Evolutionary conservation across 169 alveolate genomes (phyloP).

Genomic region (Cryptosporidium parvum): DNA sequence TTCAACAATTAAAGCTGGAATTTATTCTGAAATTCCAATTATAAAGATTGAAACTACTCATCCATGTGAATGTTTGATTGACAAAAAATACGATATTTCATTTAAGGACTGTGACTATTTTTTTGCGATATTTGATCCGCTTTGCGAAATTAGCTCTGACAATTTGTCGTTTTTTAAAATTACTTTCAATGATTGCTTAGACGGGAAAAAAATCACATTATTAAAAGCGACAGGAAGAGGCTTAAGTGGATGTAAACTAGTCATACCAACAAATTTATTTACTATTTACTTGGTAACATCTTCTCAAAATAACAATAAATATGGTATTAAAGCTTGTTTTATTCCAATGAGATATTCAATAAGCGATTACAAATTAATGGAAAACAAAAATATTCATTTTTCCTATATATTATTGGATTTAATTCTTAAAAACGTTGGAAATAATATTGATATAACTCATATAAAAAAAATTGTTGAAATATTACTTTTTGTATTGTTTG

Average conservation of each 20-base stretch:
- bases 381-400: conserved; percentile 52
- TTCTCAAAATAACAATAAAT: conserved; percentile 1
- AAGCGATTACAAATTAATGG: conserved; percentile 1
- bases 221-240: conserved; percentile 10
- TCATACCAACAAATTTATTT: conserved; percentile 27
- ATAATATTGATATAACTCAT: neutral
- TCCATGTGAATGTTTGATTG: conserved; percentile 70
- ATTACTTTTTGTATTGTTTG: neutral
- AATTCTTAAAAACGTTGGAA: neutral
- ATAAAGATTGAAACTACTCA: conserved; percentile 72
- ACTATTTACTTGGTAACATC: conserved; percentile 24
- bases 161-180: conserved; percentile 54
- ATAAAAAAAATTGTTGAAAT: conserved; percentile 3
- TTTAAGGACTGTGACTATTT: conserved; percentile 71
- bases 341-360: conserved; percentile 32
- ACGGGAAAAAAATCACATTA: conserved; percentile 1
- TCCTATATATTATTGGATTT: conserved; percentile 40
- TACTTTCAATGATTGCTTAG: conserved; percentile 34
- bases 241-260: conserved; percentile 24
- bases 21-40: conserved; percentile 40
- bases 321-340: conserved; percentile 39
- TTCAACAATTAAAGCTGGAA: neutral
- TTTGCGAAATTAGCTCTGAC: conserved; percentile 76
- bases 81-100: conserved; percentile 32
- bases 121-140: conserved; percentile 77